Conservation (phyloP, 257 asterid species). For the Dorcoceras hygrometricum region DNA sequence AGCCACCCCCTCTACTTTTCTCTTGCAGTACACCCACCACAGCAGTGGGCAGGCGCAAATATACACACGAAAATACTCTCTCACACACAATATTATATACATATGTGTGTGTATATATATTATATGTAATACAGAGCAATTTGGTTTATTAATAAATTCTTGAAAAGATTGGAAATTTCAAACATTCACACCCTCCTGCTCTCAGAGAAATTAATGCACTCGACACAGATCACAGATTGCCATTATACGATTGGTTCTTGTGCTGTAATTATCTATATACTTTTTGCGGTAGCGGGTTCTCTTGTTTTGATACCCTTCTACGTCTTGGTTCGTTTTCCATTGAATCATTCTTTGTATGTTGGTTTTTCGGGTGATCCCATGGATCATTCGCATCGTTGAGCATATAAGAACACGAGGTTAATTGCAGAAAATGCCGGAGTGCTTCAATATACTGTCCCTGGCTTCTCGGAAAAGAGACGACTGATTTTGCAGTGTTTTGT, state of each 20-base stretch:
- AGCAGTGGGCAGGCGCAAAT: neutral
- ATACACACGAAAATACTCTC: too few species aligned
- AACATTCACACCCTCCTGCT: neutral
- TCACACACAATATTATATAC: too few species aligned
- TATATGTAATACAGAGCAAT: neutral
- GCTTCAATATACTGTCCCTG: constrained; percentile 12
- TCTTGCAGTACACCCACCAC: neutral
- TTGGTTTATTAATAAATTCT: neutral
- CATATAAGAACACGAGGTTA: neutral
- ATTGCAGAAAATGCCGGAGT: constrained; percentile 28
- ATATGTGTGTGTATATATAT: too few species aligned
- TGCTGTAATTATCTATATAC: constrained; percentile 19
- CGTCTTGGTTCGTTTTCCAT: neutral
- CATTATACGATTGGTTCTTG: constrained; percentile 24
- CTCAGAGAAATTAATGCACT: constrained; percentile 36
- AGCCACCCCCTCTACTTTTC: neutral
- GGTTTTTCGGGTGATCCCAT: constrained; percentile 14
- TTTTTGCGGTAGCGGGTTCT: constrained; percentile 1
- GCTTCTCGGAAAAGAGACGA: constrained; percentile 6
- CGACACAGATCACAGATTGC: constrained; percentile 16
- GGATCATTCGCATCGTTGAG: constrained; percentile 11
- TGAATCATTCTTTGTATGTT: constrained; percentile 9
- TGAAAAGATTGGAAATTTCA: neutral
- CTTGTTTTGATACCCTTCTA: constrained; percentile 23
- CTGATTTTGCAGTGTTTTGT: neutral